Conservation (phyloP, 2,329 filamentous ascomycete genomes). For the Fusarium tuaranense region DNA sequence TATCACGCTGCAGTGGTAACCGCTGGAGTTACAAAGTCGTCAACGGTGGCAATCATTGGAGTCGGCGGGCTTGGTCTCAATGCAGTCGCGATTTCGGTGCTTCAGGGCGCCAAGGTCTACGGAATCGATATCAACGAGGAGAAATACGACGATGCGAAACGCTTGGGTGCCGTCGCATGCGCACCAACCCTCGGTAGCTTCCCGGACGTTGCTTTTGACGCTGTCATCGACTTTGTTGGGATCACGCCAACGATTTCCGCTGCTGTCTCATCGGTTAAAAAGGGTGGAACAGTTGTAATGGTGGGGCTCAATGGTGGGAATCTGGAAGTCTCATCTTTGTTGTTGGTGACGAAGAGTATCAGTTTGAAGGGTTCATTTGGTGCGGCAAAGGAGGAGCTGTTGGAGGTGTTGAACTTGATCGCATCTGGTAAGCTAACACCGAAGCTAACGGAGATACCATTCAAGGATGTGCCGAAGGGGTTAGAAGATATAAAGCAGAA, state of each 20-base stretch:
- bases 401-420: slow-evolving; percentile 13
- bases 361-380: slow-evolving; percentile 17
- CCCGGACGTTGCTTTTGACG: not conserved
- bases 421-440: slow-evolving; percentile 8
- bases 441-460: slow-evolving; percentile 15
- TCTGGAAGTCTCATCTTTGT: not conserved
- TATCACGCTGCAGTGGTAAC: slow-evolving; percentile 18
- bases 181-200: not conserved
- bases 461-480: slow-evolving; percentile 11
- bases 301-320: slow-evolving; percentile 10
- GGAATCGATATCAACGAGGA: slow-evolving; percentile 18
- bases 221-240: not conserved
- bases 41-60: slow-evolving; percentile 14
- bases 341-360: slow-evolving; percentile 16
- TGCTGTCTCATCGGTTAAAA: not conserved
- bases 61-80: slow-evolving; percentile 24
- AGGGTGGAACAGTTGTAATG: slow-evolving; percentile 8
- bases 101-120: slow-evolving; percentile 21
- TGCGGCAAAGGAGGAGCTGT: slow-evolving; percentile 11
- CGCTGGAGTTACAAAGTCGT: not conserved
- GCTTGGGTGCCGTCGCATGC: slow-evolving; percentile 8
- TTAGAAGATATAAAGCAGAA: slow-evolving; percentile 6
- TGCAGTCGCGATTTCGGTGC: slow-evolving; percentile 8
- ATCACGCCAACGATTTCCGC: not conserved
- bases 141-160: slow-evolving; percentile 11